These are phyloP conservation scores for Pisolithus marmoratus DNA, from an alignment of 768 basidiomycete species.

Conservation along the genomic window DNA sequence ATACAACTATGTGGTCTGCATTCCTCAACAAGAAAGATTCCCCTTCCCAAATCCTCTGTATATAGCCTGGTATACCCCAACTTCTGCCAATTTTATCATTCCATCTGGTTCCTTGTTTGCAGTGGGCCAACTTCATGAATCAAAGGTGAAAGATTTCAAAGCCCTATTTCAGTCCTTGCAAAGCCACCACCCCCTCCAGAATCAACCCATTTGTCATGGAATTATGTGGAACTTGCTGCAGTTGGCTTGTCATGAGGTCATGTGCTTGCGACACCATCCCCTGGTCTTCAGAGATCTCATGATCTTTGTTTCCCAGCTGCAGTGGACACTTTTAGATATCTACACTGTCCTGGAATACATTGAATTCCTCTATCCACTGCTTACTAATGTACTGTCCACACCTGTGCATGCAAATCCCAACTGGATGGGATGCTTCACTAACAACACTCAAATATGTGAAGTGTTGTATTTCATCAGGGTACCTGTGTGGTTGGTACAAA, in stretches of 20 bases:
- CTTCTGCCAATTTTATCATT: background rate
- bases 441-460: no score
- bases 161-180: no score
- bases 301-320: constrained; percentile 4
- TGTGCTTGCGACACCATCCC: background rate
- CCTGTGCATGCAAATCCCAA: background rate
- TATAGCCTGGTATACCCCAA: background rate
- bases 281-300: background rate
- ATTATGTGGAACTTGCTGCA: background rate
- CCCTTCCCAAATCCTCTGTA: background rate
- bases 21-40: background rate
- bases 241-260: background rate
- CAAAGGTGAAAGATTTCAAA: no score
- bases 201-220: no score
- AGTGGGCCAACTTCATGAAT: background rate
- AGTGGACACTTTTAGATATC: constrained; percentile 4
- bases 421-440: background rate
- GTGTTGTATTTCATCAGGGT: no score
- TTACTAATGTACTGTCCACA: background rate
- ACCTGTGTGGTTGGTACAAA: no score
- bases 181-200: background rate
- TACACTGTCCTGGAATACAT: background rate
- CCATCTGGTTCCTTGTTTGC: background rate
- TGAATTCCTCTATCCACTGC: background rate
- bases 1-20: constrained; percentile 1